phyloP scores from a whole-genome alignment of 2,329 filamentous ascomycete species.

The Fusarium sp. region DNA sequence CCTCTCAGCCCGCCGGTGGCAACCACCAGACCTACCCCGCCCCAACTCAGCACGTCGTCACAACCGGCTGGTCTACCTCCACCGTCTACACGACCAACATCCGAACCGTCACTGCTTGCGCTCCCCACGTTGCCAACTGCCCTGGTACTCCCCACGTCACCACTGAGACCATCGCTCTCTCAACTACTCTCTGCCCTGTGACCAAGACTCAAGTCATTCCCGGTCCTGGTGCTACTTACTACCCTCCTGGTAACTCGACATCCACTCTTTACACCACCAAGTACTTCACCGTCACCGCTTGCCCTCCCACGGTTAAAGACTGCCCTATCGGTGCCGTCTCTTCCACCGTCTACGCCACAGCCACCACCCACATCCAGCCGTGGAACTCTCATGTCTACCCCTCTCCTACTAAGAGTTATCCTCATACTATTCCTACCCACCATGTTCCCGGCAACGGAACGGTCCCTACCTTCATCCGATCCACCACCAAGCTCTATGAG shows the following conservation, averaged over 20 bases:
- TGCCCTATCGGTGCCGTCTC: constrained; percentile 15
- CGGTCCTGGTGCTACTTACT: background rate
- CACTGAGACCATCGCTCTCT: constrained; percentile 20
- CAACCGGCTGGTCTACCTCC: constrained; percentile 11
- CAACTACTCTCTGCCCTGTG: constrained; percentile 27
- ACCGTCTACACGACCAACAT: constrained; percentile 33
- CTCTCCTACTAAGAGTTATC: background rate
- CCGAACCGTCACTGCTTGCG: constrained; percentile 33
- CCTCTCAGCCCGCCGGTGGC: background rate
- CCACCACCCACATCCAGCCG: constrained; percentile 12
- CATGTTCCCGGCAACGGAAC: constrained; percentile 4
- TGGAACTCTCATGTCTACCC: constrained; percentile 7
- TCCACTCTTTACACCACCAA: constrained; percentile 33
- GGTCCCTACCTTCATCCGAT: constrained; percentile 4
- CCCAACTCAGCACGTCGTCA: background rate
- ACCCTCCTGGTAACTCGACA: constrained; percentile 8
- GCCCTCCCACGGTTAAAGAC: constrained; percentile 9
- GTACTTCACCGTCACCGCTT: constrained; percentile 24
- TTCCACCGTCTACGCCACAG: constrained; percentile 23
- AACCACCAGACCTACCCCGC: background rate
- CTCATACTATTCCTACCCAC: background rate
- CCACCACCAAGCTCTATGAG: constrained; percentile 17
- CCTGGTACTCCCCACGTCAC: constrained; percentile 6
- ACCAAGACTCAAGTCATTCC: constrained; percentile 16
- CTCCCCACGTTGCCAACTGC: constrained; percentile 3